phyloP scores from a whole-genome alignment of 2,329 filamentous ascomycete species.

The Venturiaceae sp. region DNA sequence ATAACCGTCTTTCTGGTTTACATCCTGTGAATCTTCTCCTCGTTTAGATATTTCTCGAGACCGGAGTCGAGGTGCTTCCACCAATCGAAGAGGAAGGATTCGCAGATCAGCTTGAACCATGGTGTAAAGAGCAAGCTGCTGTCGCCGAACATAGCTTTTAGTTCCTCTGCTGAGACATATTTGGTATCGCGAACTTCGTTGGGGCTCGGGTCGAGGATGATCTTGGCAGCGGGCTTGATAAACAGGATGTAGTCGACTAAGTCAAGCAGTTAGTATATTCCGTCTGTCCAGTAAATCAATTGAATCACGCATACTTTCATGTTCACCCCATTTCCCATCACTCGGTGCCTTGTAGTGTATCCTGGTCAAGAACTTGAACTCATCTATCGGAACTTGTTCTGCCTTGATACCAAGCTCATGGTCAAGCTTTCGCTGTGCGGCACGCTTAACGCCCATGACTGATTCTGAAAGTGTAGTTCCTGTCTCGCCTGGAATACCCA shows the following conservation, averaged over 20 bases:
- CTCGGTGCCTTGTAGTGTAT: slow-evolving; percentile 98
- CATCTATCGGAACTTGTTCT: slow-evolving; percentile 78
- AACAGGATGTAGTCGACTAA: slow-evolving; percentile 97
- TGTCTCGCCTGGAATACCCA: slow-evolving; percentile 85
- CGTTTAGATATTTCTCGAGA: slow-evolving; percentile 76
- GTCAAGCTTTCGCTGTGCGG: slow-evolving; percentile 84
- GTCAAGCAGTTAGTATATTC: slow-evolving; percentile 5
- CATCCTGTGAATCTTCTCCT: slow-evolving; percentile 85
- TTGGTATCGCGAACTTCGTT: slow-evolving; percentile 83
- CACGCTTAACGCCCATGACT: slow-evolving; percentile 77
- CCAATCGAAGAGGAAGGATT: slow-evolving; percentile 97
- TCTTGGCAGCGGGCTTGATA: slow-evolving; percentile 70
- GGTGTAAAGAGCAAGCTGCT: slow-evolving; percentile 79
- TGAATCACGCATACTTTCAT: slow-evolving; percentile 64
- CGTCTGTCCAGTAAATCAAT: background rate
- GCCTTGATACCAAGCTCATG: slow-evolving; percentile 91
- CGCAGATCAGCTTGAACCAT: slow-evolving; percentile 98
- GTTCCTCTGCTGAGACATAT: slow-evolving; percentile 73
- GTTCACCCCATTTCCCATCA: slow-evolving; percentile 97
- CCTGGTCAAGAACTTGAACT: slow-evolving; percentile 88
- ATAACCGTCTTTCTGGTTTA: slow-evolving; percentile 11
- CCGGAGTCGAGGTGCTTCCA: slow-evolving; percentile 78
- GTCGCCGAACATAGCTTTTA: slow-evolving; percentile 80
- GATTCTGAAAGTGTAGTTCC: slow-evolving; percentile 66
- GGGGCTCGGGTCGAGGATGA: slow-evolving; percentile 68